Evolutionary conservation across 208 protist genomes (phyloP).

Genomic region (Lotmaria passim): DNA sequence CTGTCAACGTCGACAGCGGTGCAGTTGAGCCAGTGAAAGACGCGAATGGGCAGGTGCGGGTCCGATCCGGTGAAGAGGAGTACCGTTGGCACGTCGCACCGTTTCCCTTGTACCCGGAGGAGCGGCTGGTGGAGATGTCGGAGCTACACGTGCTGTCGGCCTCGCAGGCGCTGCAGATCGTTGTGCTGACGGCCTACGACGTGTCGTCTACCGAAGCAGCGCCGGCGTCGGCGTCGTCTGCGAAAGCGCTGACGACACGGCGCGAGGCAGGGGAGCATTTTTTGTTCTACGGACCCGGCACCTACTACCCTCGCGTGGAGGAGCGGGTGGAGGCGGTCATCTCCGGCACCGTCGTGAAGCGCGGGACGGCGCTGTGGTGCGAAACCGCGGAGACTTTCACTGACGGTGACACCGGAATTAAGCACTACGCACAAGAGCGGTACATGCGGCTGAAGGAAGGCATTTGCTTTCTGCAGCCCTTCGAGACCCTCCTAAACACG

Average conservation of each 20-base stretch:
- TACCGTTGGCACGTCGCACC: conserved; percentile 76
- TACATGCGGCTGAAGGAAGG: conserved; percentile 60
- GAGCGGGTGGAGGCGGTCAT: conserved; percentile 52
- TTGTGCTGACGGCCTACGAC: conserved; percentile 69
- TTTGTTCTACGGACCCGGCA: conserved; percentile 66
- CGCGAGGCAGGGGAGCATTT: conserved; percentile 61
- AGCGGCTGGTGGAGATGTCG: conserved; percentile 53
- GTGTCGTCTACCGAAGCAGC: not conserved
- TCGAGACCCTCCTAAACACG: conserved; percentile 74
- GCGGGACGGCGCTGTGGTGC: conserved; percentile 49
- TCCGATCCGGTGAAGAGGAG: conserved; percentile 84
- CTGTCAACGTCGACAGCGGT: conserved; percentile 28
- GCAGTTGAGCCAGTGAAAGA: conserved; percentile 47
- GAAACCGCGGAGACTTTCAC: conserved; percentile 44
- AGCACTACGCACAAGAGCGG: conserved; percentile 61
- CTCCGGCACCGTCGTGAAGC: conserved; percentile 31
- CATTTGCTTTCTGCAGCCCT: conserved; percentile 77
- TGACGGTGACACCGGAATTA: conserved; percentile 32
- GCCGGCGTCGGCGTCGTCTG: not conserved
- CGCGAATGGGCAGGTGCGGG: conserved; percentile 75
- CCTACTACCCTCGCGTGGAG: conserved; percentile 79
- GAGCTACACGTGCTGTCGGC: conserved; percentile 71
- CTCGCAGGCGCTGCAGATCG: conserved; percentile 50
- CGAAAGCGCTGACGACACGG: too few species aligned
- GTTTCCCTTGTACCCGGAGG: conserved; percentile 94